Conservation (phyloP, 2,329 filamentous ascomycete species). For the Bipolaris cookei region DNA sequence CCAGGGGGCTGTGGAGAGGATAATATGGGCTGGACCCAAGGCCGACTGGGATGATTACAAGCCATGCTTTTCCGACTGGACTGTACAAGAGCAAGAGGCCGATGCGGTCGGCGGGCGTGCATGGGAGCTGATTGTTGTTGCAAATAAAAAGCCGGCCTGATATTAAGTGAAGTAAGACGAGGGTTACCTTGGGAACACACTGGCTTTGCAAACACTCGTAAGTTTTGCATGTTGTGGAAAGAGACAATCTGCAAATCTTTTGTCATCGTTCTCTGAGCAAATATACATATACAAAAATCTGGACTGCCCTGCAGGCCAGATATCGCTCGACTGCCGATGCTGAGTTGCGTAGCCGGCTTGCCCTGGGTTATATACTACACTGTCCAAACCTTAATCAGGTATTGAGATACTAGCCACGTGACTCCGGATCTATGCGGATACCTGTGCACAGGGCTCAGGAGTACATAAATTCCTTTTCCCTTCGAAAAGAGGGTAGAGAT, state of each 20-base stretch:
- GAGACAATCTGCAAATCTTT: background rate
- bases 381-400: no score
- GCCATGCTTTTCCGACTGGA: slow-evolving; percentile 32
- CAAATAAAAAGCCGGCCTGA: slow-evolving; percentile 8
- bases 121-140: slow-evolving; percentile 45
- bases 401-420: no score
- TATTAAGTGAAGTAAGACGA: background rate
- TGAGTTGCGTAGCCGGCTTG: no score
- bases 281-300: no score
- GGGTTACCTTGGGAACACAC: background rate
- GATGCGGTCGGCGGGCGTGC: slow-evolving; percentile 40
- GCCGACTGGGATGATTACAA: slow-evolving; percentile 52
- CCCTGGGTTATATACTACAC: no score
- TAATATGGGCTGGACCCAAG: slow-evolving; percentile 54
- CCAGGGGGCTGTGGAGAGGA: slow-evolving; percentile 35
- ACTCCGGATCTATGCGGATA: no score
- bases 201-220: background rate
- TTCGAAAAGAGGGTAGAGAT: no score
- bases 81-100: slow-evolving; percentile 27
- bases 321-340: background rate
- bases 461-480: no score
- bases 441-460: no score
- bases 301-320: background rate
- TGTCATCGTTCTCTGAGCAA: no score
- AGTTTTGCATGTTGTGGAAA: background rate